Evolutionary conservation across 2,329 filamentous ascomycete genomes (phyloP).

Genomic region (Hypocrella siamensis): DNA sequence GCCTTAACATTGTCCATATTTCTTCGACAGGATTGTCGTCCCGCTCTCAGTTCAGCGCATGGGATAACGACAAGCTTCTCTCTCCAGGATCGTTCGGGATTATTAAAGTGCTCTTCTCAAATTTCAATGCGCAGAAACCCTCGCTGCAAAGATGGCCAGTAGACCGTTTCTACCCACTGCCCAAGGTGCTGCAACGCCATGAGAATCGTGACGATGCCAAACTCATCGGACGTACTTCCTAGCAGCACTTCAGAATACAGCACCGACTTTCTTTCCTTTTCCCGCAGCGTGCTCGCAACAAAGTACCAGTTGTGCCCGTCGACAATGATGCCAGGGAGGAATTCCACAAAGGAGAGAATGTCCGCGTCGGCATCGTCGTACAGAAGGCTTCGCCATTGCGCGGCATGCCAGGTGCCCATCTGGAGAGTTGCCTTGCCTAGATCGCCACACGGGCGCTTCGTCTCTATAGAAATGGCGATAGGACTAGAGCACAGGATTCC

Average conservation of each 20-base stretch:
- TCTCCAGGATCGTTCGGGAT: too few species aligned
- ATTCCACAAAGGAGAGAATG: not conserved
- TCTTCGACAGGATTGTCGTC: too few species aligned
- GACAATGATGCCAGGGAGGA: not conserved
- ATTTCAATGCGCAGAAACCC: too few species aligned
- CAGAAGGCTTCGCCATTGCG: conserved; percentile 6
- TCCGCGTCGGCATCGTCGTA: not conserved
- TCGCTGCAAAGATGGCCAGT: too few species aligned
- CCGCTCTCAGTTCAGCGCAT: too few species aligned
- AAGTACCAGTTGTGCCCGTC: not conserved
- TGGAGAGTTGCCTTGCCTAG: conserved; percentile 4
- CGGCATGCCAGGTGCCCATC: conserved; percentile 7
- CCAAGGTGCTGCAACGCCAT: not conserved
- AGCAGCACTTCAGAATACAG: not conserved
- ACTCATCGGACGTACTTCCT: not conserved
- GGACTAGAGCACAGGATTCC: conserved; percentile 5
- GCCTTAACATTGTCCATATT: too few species aligned
- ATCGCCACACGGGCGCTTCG: conserved; percentile 5
- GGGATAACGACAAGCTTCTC: too few species aligned
- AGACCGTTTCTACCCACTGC: not conserved
- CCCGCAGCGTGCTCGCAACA: not conserved
- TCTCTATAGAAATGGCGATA: conserved; percentile 7
- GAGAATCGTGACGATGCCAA: not conserved
- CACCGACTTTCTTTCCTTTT: not conserved
- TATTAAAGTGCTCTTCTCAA: too few species aligned